phyloP scores from a whole-genome alignment of 345 rosid genomes.

The Cochlearia excelsa region DNA sequence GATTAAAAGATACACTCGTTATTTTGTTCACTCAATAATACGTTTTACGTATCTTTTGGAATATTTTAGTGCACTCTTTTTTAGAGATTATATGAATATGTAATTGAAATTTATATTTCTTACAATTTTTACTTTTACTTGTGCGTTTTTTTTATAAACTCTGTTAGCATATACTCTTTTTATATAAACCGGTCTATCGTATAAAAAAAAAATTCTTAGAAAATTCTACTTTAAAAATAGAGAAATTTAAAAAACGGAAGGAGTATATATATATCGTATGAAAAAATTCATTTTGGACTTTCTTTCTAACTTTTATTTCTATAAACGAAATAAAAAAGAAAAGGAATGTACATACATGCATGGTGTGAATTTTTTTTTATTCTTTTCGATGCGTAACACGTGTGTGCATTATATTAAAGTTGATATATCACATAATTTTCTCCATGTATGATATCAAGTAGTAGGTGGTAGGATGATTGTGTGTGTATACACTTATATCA shows the following conservation, averaged over 20 bases:
- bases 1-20: conserved; percentile 27
- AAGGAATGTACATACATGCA: conserved; percentile 1
- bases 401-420: conserved; percentile 37
- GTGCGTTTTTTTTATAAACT: no score
- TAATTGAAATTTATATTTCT: background rate
- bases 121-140: no score
- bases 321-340: no score
- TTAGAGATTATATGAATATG: conserved; percentile 25
- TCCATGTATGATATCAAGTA: conserved; percentile 34
- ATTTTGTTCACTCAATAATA: conserved; percentile 40
- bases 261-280: no score
- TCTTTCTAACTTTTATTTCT: background rate
- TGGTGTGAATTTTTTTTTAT: background rate
- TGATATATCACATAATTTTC: conserved; percentile 32
- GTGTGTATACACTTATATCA: conserved; percentile 25
- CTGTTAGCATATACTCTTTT: no score
- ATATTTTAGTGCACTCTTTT: conserved; percentile 28
- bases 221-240: no score
- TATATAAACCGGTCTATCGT: no score
- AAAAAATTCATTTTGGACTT: conserved; percentile 15
- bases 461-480: conserved; percentile 38
- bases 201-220: no score
- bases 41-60: conserved; percentile 40
- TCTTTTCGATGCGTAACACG: conserved; percentile 35
- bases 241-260: no score